Base-by-base conservation (phyloP, 2,329 filamentous ascomycete genomes). In the Diaporthe amygdali region DNA sequence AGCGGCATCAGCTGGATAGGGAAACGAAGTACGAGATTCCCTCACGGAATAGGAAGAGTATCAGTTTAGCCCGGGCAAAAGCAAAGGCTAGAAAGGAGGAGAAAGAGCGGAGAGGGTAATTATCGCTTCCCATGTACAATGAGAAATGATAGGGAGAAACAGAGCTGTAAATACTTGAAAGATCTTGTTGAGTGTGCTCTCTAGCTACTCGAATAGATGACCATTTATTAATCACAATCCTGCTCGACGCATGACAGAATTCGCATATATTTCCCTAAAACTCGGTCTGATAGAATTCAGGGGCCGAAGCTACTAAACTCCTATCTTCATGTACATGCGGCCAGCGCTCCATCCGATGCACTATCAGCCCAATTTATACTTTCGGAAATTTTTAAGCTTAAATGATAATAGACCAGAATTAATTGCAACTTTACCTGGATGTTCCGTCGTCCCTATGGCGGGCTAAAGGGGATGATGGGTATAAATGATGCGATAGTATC, bases 1-100 rank as follows among this genome's bases (percentile, higher is more conserved):
- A 71, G 51, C 61, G 63, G 41, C 69, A 71, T 17, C 37, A 54
- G 17, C 49, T 59, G 41, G 69, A 59, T 20, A 54, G 63, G 25
- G 69, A 68, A 12, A 54, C 49, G n/a, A 34, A 54, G 15, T 68
- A 71, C 25, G 55, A 49, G 32, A 68, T 71, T 2, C 69, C 69
- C 10, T 52, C 52, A 9, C 54, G 52, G 20, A 71, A 71, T 25
- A 25, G 69, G 14, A 68, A 39, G n/a, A 66, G 66, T 22, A 22
- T 51, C 27, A 61, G 66, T 8, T n/a, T 30, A 17, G 32, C 30
- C 10, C 37, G 49, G 22, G 59, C 47, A n/a, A 70, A 49, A 61
- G 68, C 59, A 20, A 66, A 52, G 49, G 61, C 30, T 30, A 66
- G 32, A n/a, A 47, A 68, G 8, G 51, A 55, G 8, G 32, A 34